Base-by-base conservation (phyloP, 345 rosid genomes). In the Gossypium arboreum region DNA sequence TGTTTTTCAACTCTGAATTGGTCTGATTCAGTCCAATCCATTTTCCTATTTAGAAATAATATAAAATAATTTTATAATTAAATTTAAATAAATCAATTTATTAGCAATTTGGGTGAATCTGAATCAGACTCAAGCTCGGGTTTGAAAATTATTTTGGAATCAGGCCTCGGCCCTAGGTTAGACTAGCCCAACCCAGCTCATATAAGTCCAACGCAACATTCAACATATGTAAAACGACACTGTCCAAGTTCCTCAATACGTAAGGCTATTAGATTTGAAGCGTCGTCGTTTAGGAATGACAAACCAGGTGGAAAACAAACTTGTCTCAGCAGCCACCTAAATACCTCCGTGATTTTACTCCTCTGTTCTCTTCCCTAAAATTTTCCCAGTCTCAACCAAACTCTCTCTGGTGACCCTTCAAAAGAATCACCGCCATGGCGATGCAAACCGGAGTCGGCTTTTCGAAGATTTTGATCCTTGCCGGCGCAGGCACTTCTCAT, bases 361-460 rank as follows among this genome's bases (percentile, higher is more conserved):
- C 11, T 29, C 22, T 0, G 2, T 4, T 29, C 12, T 6, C 3
- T 20, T 43, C 29, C 55, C 54, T 10, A 44, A 66, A 24, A 5
- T 48, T 48, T 24, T 25, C 72, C 16, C 41, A 13, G 17, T 22
- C 41, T 48, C 13, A 15, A 18, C 73, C 60, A 70, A 50, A 68
- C 13, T 24, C 58, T 68, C 20, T 68, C 24, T 48, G 72, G 13
- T 68, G 7, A 22, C 24, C 12, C 17, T 11, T 48, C 43, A 25
- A 24, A 45, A 22, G 4, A 47, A 47, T 2, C 77, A 4, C 12
- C 24, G 78, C 74, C 77, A 94, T 94, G 98, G 91, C 97, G 70
- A 72, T 91, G 94, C 98, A 92, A 81, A 50, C 88, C 10, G 95
- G 97, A 60, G 71, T 94, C 20, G 86, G 98, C 43, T 67, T 91